Base-by-base conservation (phyloP, 345 rosid species). In the Brassica cretica region DNA sequence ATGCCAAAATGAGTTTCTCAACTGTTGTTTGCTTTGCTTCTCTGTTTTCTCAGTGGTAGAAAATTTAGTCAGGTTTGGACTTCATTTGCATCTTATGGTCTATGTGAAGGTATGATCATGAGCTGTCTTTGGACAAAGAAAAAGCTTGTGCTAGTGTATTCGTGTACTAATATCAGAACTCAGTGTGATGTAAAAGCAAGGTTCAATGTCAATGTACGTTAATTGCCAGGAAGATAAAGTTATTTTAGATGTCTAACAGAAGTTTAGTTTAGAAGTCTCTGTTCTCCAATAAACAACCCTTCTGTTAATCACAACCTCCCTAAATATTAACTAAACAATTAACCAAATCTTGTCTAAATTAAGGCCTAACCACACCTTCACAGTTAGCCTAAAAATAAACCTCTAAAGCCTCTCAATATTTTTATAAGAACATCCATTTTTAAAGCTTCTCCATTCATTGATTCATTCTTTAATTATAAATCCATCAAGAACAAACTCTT, bases 401-500 rank as follows among this genome's bases (percentile, higher is more conserved):
- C 19, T 51, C 56, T 51, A 51, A 51, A 51, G 56, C 56, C 8
- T 51, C 18, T 51, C 56, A 51, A 49, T 66, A 2, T 7, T 41
- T 15, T 0, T 59, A 73, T 68, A 73, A 73, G 46, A 79, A 49
- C 21, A 18, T 10, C 15, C 59, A 12, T 5, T 51, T 15, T 51
- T 0, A 51, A 32, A 15, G 14, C 35, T 19, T 59, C 3, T 15
- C 8, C 8, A 19, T 65, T 19, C 15, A 51, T 76, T 21, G 14
- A 46, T 35, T 27, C 19, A 37, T 69, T 76, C 30, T 16, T 5
- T n/a, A 6, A 4, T 37, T 29, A 41, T 60, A 72, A 67, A 44
- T 59, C 33, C 68, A 67, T 72, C 73, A 66, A 41, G 1, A 72
- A 18, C n/a, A 71, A 72, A 29, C 39, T 55, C 10, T 71, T 44